A percentile compares a stretch with the other conserved stretches of the same genome.
Evolutionary conservation across 129 eudicot genomes (phyloP).

Genomic region (Artemisia annua): DNA sequence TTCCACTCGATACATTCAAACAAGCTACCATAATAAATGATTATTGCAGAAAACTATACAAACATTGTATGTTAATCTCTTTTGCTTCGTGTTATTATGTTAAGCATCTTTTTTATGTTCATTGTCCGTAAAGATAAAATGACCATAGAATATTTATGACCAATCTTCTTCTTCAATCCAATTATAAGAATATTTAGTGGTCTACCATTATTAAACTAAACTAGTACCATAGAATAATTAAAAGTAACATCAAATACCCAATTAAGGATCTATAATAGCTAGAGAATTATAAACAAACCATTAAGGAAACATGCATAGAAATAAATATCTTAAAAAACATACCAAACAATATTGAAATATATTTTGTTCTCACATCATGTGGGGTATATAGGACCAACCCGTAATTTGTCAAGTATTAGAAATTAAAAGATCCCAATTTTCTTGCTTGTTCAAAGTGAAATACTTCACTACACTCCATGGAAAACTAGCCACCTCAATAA

Average conservation of each 20-base stretch:
- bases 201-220: constrained; percentile 22
- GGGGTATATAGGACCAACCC: constrained; percentile 41
- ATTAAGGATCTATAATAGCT: neutral
- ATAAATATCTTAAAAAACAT: constrained; percentile 22
- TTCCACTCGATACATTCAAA: too few species aligned
- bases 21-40: neutral
- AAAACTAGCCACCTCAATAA: constrained; percentile 41
- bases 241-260: neutral
- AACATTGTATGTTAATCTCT: neutral
- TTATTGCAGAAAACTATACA: neutral
- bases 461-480: constrained; percentile 56
- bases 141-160: constrained; percentile 1
- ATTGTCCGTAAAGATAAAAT: neutral
- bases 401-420: constrained; percentile 42
- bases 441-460: constrained; percentile 45
- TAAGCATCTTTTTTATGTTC: neutral
- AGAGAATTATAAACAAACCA: constrained; percentile 8
- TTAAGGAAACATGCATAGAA: neutral
- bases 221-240: constrained; percentile 19
- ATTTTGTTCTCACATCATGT: constrained; percentile 33
- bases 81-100: neutral
- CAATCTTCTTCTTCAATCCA: constrained; percentile 14
- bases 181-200: neutral
- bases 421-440: constrained; percentile 29
- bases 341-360: constrained; percentile 31